These are phyloP conservation scores for Adansonia grandidieri DNA, from an alignment of 441 rosid species.

Conservation along the genomic window DNA sequence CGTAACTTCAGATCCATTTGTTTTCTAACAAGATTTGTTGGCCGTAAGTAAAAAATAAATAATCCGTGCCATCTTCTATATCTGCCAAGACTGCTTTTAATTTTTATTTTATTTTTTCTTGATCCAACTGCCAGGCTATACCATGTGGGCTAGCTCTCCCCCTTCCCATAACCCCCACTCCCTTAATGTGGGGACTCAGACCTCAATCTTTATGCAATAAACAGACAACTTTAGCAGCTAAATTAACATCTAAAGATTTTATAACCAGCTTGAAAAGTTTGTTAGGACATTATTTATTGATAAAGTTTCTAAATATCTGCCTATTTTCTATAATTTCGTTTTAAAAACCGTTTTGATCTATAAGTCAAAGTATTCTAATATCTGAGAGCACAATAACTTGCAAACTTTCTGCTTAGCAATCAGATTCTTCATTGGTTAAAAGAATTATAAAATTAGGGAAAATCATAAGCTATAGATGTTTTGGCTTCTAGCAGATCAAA, in stretches of 20 bases:
- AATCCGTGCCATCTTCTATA: background rate
- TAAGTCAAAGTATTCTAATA: background rate
- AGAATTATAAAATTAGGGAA: background rate
- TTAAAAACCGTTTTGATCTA: background rate
- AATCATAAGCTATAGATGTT: background rate
- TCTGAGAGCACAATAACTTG: background rate
- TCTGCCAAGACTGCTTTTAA: background rate
- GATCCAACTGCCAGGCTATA: background rate
- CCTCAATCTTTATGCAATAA: background rate
- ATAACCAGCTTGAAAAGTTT: background rate
- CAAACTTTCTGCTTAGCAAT: background rate
- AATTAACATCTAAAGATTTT: background rate
- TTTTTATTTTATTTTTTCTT: background rate
- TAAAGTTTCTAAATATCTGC: background rate
- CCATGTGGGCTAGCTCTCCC: background rate
- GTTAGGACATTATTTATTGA: background rate
- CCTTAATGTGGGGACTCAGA: background rate
- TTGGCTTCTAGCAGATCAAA: background rate
- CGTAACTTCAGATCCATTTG: background rate
- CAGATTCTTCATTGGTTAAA: slow-evolving; percentile 1
- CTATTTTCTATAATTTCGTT: background rate
- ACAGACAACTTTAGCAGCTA: background rate
- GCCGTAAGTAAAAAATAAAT: background rate
- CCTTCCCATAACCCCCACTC: background rate
- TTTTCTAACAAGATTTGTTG: background rate